Percentiles rank a stretch among this genome's conserved stretches.
phyloP scores from a whole-genome alignment of 176 grass and related monocot species.

The Saccharum spontaneum region DNA sequence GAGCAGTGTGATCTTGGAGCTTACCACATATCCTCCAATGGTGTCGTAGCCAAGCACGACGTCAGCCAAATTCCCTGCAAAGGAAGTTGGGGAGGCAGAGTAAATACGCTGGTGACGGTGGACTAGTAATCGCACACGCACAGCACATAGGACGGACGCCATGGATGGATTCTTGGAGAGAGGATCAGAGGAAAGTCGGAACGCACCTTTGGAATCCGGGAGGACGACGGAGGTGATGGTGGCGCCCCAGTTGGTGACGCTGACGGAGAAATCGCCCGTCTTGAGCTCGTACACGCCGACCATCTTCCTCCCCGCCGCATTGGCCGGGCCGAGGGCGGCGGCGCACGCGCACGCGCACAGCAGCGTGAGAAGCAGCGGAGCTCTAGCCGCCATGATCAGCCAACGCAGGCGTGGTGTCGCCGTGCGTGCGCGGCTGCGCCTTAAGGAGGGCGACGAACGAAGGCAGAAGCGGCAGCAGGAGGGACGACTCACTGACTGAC shows the following conservation, averaged over 20 bases:
- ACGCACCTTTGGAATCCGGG: slow-evolving; percentile 80
- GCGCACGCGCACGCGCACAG: slow-evolving; percentile 27
- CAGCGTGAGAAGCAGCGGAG: slow-evolving; percentile 34
- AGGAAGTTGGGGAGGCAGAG: neutral
- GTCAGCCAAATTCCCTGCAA: slow-evolving; percentile 65
- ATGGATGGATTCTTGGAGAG: neutral
- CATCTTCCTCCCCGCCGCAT: slow-evolving; percentile 43
- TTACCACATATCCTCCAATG: slow-evolving; percentile 81
- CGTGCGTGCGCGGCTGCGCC: neutral
- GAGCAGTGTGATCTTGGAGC: slow-evolving; percentile 1
- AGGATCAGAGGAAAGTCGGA: too few relatives aligned
- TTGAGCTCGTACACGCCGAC: slow-evolving; percentile 75
- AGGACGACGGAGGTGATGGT: slow-evolving; percentile 68
- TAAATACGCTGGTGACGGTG: neutral
- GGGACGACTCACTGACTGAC: neutral
- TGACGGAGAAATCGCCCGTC: slow-evolving; percentile 72
- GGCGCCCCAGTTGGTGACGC: slow-evolving; percentile 84
- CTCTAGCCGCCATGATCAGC: slow-evolving; percentile 28
- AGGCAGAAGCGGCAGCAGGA: neutral
- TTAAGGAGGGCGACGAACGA: neutral
- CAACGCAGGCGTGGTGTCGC: neutral
- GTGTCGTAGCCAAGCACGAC: slow-evolving; percentile 84
- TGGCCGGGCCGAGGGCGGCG: slow-evolving; percentile 30
- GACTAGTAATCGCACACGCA: neutral
- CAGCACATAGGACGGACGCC: neutral